Evolutionary conservation across 2,329 filamentous ascomycete genomes (phyloP), one percentile per base, ranked within the genome.

Genomic region (Fusarium napiforme): DNA sequence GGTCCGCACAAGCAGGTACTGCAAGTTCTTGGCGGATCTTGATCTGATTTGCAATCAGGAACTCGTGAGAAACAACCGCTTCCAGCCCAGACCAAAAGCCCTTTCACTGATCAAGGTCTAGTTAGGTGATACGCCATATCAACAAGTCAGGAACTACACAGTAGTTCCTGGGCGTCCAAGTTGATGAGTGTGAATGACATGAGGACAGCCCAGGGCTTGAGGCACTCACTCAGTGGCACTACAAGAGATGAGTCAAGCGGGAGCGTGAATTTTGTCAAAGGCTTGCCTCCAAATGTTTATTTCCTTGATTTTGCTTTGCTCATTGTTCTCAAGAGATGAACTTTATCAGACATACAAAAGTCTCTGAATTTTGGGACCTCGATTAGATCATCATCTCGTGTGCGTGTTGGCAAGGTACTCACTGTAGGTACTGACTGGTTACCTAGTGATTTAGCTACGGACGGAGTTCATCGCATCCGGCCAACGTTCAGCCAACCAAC

Each of bases 391-490:
- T 14, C 49, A 37, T 34, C 49, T 53, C 30, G 16, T 50, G 47
- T 39, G 23, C 21, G 28, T 39, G 34, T n/a, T 28, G 50, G 28
- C 16, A 36, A 36, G 34, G 34, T 49, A 18, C 21, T 30, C n/a
- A 18, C 46, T 49, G 15, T 12, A 30, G 30, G 30, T 32, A 18
- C 28, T 32, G 21, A 32, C 21, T 49, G 46, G 28, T 30, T 30
- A 23, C 23, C 23, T 23, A n/a, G 28, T 32, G 28, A 32, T 32
- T 28, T n/a, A 49, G 56, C 46, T 53, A 64, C 39, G 58, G 64
- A 59, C 36, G 58, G 67, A 37, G 40, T 46, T 57, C 39, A 74
- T 77, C 61, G 68, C 75, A 77, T 77, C 75, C 75, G 75, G 75
- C 37, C 62, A 71, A 72, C 57, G 67, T 65, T 67, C 55, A 67